Base-by-base conservation (phyloP, 1,139 yeast genomes). In the Pichia sp. region DNA sequence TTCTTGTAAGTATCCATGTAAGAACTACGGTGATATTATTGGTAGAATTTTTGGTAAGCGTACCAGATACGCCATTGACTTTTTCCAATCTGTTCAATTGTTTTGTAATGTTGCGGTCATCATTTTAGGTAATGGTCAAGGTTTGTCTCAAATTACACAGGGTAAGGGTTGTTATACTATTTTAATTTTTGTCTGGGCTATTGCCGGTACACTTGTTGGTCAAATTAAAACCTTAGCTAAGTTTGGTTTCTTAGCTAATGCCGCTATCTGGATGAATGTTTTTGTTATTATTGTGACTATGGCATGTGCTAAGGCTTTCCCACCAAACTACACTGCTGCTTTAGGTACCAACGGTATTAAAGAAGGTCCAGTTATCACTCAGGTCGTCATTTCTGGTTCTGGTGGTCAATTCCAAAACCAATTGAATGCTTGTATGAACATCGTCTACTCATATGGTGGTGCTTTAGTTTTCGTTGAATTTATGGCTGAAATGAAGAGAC, bases 381-480 rank as follows among this genome's bases (percentile, higher is more conserved):
- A 42, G 4, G 38, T 44, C 36, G 40, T 47, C 9, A 31, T 47
- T 29, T 29, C 40, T 27, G 45, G 49, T 33, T 45, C 55, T 35
- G 23, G 23, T 16, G 23, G 23, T 16, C 56, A 55, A 9, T 55
- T 55, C 10, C 52, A 31, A 10, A 52, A 50, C 49, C 68, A 61
- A 52, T 59, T 66, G 33, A 54, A 55, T 43, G 74, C 67, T 41
- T 58, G 68, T 54, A 69, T 67, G 65, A 69, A 71, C 55, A 67
- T 70, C 54, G 73, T 70, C 33, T 71, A 66, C 49, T 67, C 75
- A 4, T 71, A 68, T 59, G 75, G 74, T 47, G 75, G 75, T 55
- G 72, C 75, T 27, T 64, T 69, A 51, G 65, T 70, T 47, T 70
- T 69, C 55, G 60, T 65, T 35, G 73, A 70, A 52, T 64, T 69